A percentile compares a stretch with the other conserved stretches of the same genome.
phyloP scores from a whole-genome alignment of 441 rosid genomes.

The Pelargonium australe region DNA sequence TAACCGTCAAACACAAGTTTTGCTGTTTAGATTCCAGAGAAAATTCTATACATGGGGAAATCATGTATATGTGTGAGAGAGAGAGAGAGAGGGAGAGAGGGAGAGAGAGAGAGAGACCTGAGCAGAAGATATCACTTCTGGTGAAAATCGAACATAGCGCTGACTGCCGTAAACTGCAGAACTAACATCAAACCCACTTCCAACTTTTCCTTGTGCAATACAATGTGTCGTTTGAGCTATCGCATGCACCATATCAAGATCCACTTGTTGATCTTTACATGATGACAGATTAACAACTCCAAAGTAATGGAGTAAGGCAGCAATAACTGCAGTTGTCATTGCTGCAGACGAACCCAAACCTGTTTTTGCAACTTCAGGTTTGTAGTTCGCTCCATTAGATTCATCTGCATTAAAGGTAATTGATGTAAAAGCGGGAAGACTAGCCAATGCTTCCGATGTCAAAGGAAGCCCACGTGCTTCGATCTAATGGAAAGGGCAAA shows the following conservation, averaged over 20 bases:
- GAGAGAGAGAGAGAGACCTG: constrained; percentile 47
- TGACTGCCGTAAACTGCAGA: constrained; percentile 97
- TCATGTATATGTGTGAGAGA: background rate
- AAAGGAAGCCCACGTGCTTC: constrained; percentile 85
- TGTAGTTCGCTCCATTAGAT: constrained; percentile 52
- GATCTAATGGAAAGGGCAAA: constrained; percentile 40
- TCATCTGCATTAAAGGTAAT: constrained; percentile 74
- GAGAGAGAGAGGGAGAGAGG: constrained; percentile 4
- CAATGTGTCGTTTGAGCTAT: constrained; percentile 93
- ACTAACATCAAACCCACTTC: constrained; percentile 99
- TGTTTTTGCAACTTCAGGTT: constrained; percentile 98
- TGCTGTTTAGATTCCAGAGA: background rate
- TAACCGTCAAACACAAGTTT: too few species aligned
- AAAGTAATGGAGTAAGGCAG: constrained; percentile 85
- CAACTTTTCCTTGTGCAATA: constrained; percentile 96
- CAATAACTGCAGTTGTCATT: constrained; percentile 91
- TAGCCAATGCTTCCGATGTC: constrained; percentile 68
- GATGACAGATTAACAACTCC: constrained; percentile 69
- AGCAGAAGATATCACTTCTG: constrained; percentile 72
- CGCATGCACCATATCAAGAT: constrained; percentile 67
- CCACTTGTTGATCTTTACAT: constrained; percentile 27
- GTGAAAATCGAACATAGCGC: constrained; percentile 87
- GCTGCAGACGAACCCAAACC: constrained; percentile 99
- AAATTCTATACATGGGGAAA: background rate
- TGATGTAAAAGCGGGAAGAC: constrained; percentile 77